Evolutionary conservation across 1,284 basidiomycete species (phyloP), one percentile per base, ranked within the genome.

Genomic region (Ustilago trichophora): DNA sequence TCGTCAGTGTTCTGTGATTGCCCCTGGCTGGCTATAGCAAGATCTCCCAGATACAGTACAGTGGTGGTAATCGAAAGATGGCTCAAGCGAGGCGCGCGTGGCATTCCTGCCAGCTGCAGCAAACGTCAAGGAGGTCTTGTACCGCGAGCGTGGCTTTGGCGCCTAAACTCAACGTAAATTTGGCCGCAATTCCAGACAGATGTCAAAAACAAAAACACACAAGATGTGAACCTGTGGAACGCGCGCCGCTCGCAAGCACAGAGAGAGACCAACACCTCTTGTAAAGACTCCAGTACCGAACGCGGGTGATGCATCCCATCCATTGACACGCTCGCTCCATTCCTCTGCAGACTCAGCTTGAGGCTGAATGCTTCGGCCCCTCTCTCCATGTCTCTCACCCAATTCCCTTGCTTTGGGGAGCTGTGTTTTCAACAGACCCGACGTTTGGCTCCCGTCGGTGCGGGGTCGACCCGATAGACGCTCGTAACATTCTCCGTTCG

Each of bases 281-380:
- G 13, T 18, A 10, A 10, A 25, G 4, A 13, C 12, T 31, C 43
- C 51, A 41, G 51, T 54, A 24, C 29, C 46, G 51, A 44, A 54
- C 51, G 44, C 44, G 42, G 41, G 13, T 53, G 57, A 60, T 33
- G 36, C 40, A 56, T 13, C 53, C 15, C 60, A n/a, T 52, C 53
- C 53, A 63, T 63, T 56, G 60, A 13, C 40, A 53, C 37, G 53
- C 45, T 10, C 12, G 38, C 12, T 33, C 31, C 60, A 64, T 64
- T 64, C 60, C 60, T 52, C 16, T 8, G 27, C n/a, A 19, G 15
- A 36, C 7, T 25, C 41, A 42, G 24, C 24, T 29, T 16, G 13
- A 22, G 21, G 8, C 21, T 26, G 15, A n/a, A 35, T 10, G 41
- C 9, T 33, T 49, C 32, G 32, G 15, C 9, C 35, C 40, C 25